These are phyloP conservation scores for Penicillium glabrum DNA, from an alignment of 2,329 filamentous ascomycete species.

Conservation along the genomic window DNA sequence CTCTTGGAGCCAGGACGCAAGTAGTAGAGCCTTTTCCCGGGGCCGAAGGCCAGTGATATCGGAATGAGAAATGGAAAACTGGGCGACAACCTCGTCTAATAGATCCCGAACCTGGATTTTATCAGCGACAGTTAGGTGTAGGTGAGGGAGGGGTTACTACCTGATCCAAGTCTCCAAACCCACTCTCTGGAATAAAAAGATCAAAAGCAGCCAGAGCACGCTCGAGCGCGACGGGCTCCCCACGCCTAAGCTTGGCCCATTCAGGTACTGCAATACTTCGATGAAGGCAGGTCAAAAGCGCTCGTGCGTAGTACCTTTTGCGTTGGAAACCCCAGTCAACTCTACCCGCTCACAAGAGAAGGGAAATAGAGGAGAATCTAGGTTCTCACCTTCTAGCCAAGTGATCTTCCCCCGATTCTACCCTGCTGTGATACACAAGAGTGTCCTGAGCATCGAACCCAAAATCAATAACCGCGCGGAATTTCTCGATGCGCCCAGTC, in stretches of 20 bases:
- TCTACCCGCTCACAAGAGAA: not conserved
- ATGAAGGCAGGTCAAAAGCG: conserved; percentile 76
- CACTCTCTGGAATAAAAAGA: conserved; percentile 77
- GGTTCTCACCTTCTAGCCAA: conserved; percentile 64
- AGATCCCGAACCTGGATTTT: conserved; percentile 58
- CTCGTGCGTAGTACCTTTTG: conserved; percentile 70
- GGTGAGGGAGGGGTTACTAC: conserved; percentile 44
- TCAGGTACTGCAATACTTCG: conserved; percentile 74
- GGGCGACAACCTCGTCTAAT: conserved; percentile 63
- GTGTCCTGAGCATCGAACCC: conserved; percentile 90
- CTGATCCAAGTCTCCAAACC: conserved; percentile 71
- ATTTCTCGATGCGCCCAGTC: conserved; percentile 66
- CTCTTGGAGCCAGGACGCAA: conserved; percentile 68
- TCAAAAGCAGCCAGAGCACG: conserved; percentile 79
- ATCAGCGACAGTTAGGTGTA: conserved; percentile 10
- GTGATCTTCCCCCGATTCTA: conserved; percentile 67
- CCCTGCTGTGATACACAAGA: conserved; percentile 65
- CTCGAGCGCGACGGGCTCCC: conserved; percentile 64
- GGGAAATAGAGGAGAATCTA: not conserved
- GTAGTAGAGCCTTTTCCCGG: conserved; percentile 64
- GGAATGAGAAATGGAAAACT: conserved; percentile 56
- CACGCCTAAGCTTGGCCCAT: conserved; percentile 63
- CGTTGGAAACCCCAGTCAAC: not conserved
- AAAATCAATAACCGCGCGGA: conserved; percentile 67
- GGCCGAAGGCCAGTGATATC: conserved; percentile 59